A percentile compares a stretch with the other conserved stretches of the same genome.
These are phyloP conservation scores for Paecilomyces fulvus DNA, from an alignment of 2,329 filamentous ascomycete species.

Conservation along the genomic window DNA sequence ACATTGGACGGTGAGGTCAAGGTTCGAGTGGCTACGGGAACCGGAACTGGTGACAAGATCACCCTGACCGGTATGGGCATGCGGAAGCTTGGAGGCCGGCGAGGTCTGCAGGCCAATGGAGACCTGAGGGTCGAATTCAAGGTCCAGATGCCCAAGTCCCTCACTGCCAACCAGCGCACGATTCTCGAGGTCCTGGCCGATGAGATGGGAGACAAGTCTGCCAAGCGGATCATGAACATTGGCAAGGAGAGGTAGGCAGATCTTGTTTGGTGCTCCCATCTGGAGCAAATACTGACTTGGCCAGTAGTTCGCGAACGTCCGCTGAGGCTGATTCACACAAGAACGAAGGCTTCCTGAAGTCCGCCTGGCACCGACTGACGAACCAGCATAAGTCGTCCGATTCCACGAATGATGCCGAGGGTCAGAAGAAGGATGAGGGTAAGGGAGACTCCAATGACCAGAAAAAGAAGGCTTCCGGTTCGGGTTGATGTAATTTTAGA, in stretches of 20 bases:
- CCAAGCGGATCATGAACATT: constrained; percentile 87
- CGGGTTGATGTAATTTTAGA: constrained; percentile 18
- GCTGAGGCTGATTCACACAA: constrained; percentile 49
- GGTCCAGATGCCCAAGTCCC: constrained; percentile 88
- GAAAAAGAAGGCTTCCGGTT: constrained; percentile 34
- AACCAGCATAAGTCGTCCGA: constrained; percentile 47
- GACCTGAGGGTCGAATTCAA: constrained; percentile 93
- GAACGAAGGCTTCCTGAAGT: constrained; percentile 85
- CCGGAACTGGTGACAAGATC: constrained; percentile 83
- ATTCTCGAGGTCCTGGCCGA: constrained; percentile 94
- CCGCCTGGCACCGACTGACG: constrained; percentile 86
- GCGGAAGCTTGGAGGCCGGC: constrained; percentile 67
- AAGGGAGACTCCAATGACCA: constrained; percentile 17
- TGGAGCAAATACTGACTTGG: constrained; percentile 5
- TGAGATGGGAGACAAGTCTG: constrained; percentile 87
- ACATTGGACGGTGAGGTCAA: constrained; percentile 86
- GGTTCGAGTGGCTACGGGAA: constrained; percentile 84
- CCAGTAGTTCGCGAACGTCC: neutral
- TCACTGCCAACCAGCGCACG: constrained; percentile 82
- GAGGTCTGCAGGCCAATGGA: constrained; percentile 53
- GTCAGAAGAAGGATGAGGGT: constrained; percentile 15
- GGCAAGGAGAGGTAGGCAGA: constrained; percentile 46
- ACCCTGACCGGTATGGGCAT: constrained; percentile 88
- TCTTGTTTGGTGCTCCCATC: neutral
- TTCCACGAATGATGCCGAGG: constrained; percentile 18